Percentiles rank a stretch among this genome's conserved stretches.
These are phyloP conservation scores for Citrus trifoliata DNA, from an alignment of 345 rosid species.

Conservation along the genomic window DNA sequence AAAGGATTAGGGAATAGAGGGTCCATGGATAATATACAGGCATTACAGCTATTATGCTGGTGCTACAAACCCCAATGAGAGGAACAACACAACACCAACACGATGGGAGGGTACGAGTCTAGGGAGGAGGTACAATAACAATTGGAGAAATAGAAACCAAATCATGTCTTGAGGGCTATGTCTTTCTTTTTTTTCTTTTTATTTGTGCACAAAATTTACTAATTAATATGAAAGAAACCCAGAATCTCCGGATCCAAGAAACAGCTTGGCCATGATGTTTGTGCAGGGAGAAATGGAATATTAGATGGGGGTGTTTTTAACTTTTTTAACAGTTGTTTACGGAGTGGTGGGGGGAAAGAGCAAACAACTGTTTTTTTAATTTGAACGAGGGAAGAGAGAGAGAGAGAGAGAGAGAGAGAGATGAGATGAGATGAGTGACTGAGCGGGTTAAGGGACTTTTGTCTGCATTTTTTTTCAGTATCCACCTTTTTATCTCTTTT, in stretches of 20 bases:
- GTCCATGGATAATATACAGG: slow-evolving; percentile 61
- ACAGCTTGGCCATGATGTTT: slow-evolving; percentile 70
- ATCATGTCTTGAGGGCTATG: slow-evolving; percentile 49
- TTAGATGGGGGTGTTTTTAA: slow-evolving; percentile 20
- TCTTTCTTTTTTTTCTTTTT: neutral
- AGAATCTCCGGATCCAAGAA: slow-evolving; percentile 85
- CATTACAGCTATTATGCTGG: slow-evolving; percentile 38
- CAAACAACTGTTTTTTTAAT: slow-evolving; percentile 31
- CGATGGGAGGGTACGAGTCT: slow-evolving; percentile 30
- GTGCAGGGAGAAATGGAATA: slow-evolving; percentile 47
- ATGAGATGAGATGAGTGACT: neutral
- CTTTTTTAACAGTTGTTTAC: slow-evolving; percentile 25
- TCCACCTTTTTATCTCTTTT: slow-evolving; percentile 10
- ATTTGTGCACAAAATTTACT: slow-evolving; percentile 22
- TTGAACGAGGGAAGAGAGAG: slow-evolving; percentile 7
- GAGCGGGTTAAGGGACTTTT: slow-evolving; percentile 16
- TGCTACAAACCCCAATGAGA: slow-evolving; percentile 45
- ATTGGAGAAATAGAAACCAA: slow-evolving; percentile 26
- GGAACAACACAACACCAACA: slow-evolving; percentile 10
- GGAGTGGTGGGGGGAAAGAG: slow-evolving; percentile 13
- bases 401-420: neutral
- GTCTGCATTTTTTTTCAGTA: slow-evolving; percentile 13
- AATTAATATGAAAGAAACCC: slow-evolving; percentile 38
- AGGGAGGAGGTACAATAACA: slow-evolving; percentile 29
- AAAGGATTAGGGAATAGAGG: slow-evolving; percentile 25